Conservation (phyloP, 2,329 filamentous ascomycete genomes). For the Penicillium occitanis region DNA sequence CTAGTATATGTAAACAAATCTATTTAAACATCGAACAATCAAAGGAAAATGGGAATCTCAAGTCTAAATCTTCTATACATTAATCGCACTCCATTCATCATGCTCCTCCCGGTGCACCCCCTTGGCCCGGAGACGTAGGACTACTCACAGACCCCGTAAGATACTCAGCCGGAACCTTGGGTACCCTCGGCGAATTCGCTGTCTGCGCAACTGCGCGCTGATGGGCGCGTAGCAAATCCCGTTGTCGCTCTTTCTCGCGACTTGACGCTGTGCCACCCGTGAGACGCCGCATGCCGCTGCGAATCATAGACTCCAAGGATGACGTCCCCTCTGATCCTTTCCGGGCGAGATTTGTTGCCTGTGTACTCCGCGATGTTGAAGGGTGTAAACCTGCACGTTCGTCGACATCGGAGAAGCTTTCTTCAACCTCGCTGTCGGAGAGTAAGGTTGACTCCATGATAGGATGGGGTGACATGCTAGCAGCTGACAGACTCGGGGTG, state of each 20-base stretch:
- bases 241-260: slow-evolving; percentile 47
- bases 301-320: slow-evolving; percentile 47
- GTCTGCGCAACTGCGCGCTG: slow-evolving; percentile 43
- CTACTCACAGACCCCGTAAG: slow-evolving; percentile 40
- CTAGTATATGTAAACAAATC: not conserved
- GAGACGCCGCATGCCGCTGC: slow-evolving; percentile 49
- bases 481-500: slow-evolving; percentile 14
- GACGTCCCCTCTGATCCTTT: slow-evolving; percentile 43
- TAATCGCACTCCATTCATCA: not conserved
- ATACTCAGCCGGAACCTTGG: slow-evolving; percentile 51
- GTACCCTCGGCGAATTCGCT: slow-evolving; percentile 45
- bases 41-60: not conserved
- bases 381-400: slow-evolving; percentile 55
- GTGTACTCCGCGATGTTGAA: slow-evolving; percentile 25
- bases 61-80: not conserved
- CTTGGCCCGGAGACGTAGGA: slow-evolving; percentile 35
- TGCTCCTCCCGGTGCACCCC: not conserved
- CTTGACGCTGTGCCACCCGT: slow-evolving; percentile 44
- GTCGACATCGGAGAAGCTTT: slow-evolving; percentile 77
- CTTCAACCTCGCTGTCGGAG: slow-evolving; percentile 76
- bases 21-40: not conserved
- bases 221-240: slow-evolving; percentile 44
- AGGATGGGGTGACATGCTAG: slow-evolving; percentile 9
- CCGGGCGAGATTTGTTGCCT: slow-evolving; percentile 29
- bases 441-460: slow-evolving; percentile 59